These are phyloP conservation scores for Nothomitra cinnamomea DNA, from an alignment of 2,329 filamentous ascomycete genomes.

Conservation along the genomic window DNA sequence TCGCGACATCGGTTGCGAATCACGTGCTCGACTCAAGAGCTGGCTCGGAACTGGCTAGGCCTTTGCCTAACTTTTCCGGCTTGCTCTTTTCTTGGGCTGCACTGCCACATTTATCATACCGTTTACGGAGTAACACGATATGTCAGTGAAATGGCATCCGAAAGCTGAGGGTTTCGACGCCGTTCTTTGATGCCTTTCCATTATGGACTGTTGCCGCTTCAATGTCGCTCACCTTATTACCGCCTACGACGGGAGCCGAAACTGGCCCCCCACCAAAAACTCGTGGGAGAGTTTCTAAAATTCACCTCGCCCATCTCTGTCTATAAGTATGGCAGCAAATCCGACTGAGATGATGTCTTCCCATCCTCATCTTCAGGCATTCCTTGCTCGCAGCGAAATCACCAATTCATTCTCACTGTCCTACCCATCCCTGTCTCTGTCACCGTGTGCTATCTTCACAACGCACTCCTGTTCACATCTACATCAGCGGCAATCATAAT, in stretches of 20 bases:
- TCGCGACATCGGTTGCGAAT: too few relatives aligned
- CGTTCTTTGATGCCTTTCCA: too few relatives aligned
- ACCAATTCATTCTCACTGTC: not conserved
- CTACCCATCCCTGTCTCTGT: not conserved
- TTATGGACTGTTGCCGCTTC: not conserved
- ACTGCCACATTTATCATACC: too few relatives aligned
- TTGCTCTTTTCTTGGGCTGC: too few relatives aligned
- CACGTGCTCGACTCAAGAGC: too few relatives aligned
- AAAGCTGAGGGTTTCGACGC: too few relatives aligned
- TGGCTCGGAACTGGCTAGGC: too few relatives aligned
- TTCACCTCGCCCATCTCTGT: not conserved
- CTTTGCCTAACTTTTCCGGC: too few relatives aligned
- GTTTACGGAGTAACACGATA: too few relatives aligned
- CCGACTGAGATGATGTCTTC: not conserved
- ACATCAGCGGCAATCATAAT: not conserved
- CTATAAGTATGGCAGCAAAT: not conserved
- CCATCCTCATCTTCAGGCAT: not conserved
- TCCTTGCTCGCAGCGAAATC: not conserved
- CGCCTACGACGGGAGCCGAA: not conserved
- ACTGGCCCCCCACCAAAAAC: not conserved
- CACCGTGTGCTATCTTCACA: not conserved
- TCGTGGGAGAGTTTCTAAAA: not conserved
- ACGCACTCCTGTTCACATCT: not conserved
- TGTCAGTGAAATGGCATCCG: too few relatives aligned
- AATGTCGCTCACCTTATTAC: constrained; percentile 1